Base-by-base conservation (phyloP, 2,329 filamentous ascomycete genomes). In the Exophiala lecanii-corni region DNA sequence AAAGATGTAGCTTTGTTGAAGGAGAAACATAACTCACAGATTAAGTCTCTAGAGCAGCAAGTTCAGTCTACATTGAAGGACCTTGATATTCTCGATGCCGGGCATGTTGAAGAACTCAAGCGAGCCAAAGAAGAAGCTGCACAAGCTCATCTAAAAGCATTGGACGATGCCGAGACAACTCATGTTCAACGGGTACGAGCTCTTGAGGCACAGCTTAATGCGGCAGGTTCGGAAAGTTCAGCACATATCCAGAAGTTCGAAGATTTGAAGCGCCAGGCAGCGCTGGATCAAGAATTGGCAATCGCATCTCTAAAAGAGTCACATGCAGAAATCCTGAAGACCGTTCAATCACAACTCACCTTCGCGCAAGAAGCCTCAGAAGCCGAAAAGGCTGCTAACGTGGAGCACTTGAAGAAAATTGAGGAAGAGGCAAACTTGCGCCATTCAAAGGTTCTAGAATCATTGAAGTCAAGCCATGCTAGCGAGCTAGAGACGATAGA, bases 201-300 rank as follows among this genome's bases (percentile, higher is more conserved):
- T 10, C 34, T 52, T 12, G 40, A 49, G 32, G 36, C 44, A 16
- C 49, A 47, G 28, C 46, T 49, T 13, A 19, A 21, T 36, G 34
- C 15, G 9, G 3, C 19, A 6, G 19, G 23, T 12, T 31, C 37
- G 6, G n/a, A 30, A 30, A 59, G 57, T 49, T 46, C 53, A 1
- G 51, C 47, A 1, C 62, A 67, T 45, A 50, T 60, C 19, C 43
- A 52, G 13, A 61, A 65, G 38, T 40, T 67, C 15, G 57, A 63
- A 25, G 41, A 56, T 23, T 49, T 66, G 3, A 55, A 62, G 37
- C 55, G 60, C 26, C 62, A 63, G 34, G 18, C 26, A 36, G 33
- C 28, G 13, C 28, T 37, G 17, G 50, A 52, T 13, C 50, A 50
- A 12, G 50, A 49, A 9, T 19, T 13, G 25, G 42, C 50, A 18